Percentiles rank a stretch among this genome's conserved stretches.
These are phyloP conservation scores for Metarhizium rileyi DNA, from an alignment of 2,329 filamentous ascomycete species.

Conservation along the genomic window DNA sequence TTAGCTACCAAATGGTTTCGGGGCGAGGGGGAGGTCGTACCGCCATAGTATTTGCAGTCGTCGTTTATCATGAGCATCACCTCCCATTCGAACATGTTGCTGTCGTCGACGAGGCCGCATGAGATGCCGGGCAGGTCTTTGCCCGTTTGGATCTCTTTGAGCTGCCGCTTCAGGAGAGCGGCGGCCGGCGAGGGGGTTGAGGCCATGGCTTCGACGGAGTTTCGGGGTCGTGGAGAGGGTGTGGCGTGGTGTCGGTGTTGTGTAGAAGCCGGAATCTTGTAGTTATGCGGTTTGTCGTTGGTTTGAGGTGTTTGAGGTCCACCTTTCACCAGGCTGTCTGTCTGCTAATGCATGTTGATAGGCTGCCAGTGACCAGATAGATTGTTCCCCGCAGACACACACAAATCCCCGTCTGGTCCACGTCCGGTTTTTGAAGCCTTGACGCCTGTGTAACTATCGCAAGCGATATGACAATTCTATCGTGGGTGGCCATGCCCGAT, in stretches of 20 bases:
- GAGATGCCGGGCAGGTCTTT: constrained; percentile 93
- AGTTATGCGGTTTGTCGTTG: too few relatives aligned
- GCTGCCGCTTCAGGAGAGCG: constrained; percentile 69
- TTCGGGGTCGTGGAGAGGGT: neutral
- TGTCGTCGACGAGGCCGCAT: constrained; percentile 74
- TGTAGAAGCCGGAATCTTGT: too few relatives aligned
- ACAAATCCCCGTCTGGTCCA: too few relatives aligned
- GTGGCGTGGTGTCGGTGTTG: neutral
- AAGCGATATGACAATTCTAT: too few relatives aligned
- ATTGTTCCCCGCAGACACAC: too few relatives aligned
- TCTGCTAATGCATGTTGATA: too few relatives aligned
- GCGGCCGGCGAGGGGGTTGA: constrained; percentile 49
- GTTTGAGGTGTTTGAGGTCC: too few relatives aligned
- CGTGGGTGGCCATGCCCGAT: too few relatives aligned
- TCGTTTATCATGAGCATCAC: constrained; percentile 98
- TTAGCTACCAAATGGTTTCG: neutral
- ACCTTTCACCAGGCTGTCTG: too few relatives aligned
- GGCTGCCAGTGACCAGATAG: too few relatives aligned
- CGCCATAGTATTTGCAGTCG: constrained; percentile 87
- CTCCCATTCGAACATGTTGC: constrained; percentile 94
- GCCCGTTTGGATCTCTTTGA: constrained; percentile 88
- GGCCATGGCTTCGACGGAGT: constrained; percentile 22
- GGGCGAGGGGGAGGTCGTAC: constrained; percentile 37
- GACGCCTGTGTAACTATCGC: too few relatives aligned
- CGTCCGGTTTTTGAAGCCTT: too few relatives aligned